Base-by-base conservation (phyloP, 1,284 basidiomycete species). In the Heterobasidion irregulare region DNA sequence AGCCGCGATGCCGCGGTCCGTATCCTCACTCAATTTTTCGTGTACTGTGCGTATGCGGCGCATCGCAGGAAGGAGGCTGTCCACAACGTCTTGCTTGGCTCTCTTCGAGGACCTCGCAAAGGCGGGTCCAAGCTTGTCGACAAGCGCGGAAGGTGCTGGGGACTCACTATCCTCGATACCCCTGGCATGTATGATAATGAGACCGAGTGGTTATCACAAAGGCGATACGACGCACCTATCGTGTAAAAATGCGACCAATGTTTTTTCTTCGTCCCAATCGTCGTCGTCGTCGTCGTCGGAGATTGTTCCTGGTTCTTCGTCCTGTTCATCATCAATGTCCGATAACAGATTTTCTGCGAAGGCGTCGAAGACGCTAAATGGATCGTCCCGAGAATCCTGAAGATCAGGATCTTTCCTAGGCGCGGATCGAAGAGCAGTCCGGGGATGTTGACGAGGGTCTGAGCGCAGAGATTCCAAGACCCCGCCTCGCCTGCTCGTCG, bases 251-350 rank as follows among this genome's bases (percentile, higher is more conserved):
- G 49, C n/a, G 10, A 52, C 50, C 33, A 55, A 45, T 6, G 54
- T 55, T 32, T 26, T 34, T 32, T 55, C 54, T 12, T 52, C 54
- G 26, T 55, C 50, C 54, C 54, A 55, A n/a, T 55, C 54, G 8
- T 53, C 36, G 2, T 47, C 43, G 13, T 38, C 48, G 7, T 55
- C 54, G 26, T 18, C 32, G n/a, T 35, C 41, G 41, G 34, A n/a
- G 15, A 43, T 48, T 32, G 19, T 10, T 15, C 32, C 26, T 33
- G 33, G 15, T 2, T 53, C 52, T 46, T 34, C 26, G 26, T 26
- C 26, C 26, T 26, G 26, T 26, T 26, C 26, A 26, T 26, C 26
- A 26, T 26, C 43, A 32, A n/a, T 18, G 33, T 50, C 32, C 15
- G 33, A 32, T n/a, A 18, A 13, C 33, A 32, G 16, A 47, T 26